These are phyloP conservation scores for Cordyceps cateniannulata DNA, from an alignment of 2,329 filamentous ascomycete species.

Conservation along the genomic window DNA sequence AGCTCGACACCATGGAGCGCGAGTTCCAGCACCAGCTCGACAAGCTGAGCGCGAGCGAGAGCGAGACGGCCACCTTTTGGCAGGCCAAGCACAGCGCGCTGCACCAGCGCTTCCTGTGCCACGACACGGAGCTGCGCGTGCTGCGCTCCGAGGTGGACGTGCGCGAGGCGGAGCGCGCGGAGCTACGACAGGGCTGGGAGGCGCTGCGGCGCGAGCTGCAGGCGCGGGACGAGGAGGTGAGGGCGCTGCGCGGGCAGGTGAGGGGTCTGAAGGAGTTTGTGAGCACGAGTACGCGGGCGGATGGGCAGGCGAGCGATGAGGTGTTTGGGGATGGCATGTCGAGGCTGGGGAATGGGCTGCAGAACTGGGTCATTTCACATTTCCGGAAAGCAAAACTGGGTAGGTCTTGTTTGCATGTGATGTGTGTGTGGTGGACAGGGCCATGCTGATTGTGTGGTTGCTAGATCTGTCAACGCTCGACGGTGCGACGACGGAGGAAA, in stretches of 20 bases:
- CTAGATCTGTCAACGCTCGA: slow-evolving; percentile 39
- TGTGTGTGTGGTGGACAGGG: too few relatives aligned
- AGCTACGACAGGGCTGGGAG: slow-evolving; percentile 45
- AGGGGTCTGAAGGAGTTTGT: slow-evolving; percentile 66
- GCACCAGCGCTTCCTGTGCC: slow-evolving; percentile 45
- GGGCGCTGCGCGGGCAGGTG: slow-evolving; percentile 51
- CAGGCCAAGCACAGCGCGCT: slow-evolving; percentile 48
- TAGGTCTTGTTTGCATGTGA: slow-evolving; percentile 19
- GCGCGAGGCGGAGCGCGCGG: slow-evolving; percentile 39
- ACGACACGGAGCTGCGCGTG: slow-evolving; percentile 47
- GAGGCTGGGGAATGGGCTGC: slow-evolving; percentile 58
- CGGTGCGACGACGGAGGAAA: slow-evolving; percentile 34
- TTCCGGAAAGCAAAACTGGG: slow-evolving; percentile 57
- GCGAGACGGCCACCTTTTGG: slow-evolving; percentile 51
- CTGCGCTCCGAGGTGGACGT: slow-evolving; percentile 43
- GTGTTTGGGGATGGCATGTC: slow-evolving; percentile 57
- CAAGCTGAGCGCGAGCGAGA: slow-evolving; percentile 46
- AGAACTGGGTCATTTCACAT: slow-evolving; percentile 68
- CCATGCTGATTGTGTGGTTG: slow-evolving; percentile 3
- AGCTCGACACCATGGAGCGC: slow-evolving; percentile 44
- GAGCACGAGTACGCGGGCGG: slow-evolving; percentile 56
- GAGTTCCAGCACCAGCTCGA: slow-evolving; percentile 50
- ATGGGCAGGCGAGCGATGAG: slow-evolving; percentile 59
- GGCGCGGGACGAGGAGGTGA: slow-evolving; percentile 50
- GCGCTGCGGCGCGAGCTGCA: slow-evolving; percentile 38